phyloP scores from a whole-genome alignment of 192 early-diverging fungal species.

The Mortierella alpina region DNA sequence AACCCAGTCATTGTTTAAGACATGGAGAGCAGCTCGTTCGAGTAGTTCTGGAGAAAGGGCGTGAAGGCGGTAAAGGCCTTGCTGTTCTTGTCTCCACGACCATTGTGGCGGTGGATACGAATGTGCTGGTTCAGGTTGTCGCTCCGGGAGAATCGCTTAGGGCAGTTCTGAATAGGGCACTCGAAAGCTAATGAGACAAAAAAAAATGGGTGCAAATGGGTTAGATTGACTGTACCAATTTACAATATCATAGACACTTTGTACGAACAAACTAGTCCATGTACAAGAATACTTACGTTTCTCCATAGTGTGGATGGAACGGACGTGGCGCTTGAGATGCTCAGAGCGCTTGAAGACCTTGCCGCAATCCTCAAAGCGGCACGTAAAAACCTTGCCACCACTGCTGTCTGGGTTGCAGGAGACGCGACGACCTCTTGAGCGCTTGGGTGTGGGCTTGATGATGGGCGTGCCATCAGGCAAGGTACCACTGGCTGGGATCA shows the following conservation, averaged over 20 bases:
- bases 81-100: conserved; percentile 58
- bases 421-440: conserved; percentile 66
- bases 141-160: conserved; percentile 67
- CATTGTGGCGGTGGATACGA: conserved; percentile 66
- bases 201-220: neutral
- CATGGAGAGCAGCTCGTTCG: conserved; percentile 24
- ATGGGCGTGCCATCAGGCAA: conserved; percentile 18
- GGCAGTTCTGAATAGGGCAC: conserved; percentile 64
- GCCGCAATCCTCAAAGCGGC: conserved; percentile 65
- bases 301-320: conserved; percentile 71
- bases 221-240: neutral
- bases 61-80: conserved; percentile 54
- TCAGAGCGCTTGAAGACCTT: conserved; percentile 71
- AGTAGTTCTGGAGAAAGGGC: conserved; percentile 54
- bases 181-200: conserved; percentile 55
- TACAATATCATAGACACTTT: neutral
- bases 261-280: neutral
- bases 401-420: conserved; percentile 60
- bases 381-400: conserved; percentile 65
- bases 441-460: conserved; percentile 55
- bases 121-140: conserved; percentile 70
- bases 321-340: conserved; percentile 69
- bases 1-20: conserved; percentile 5
- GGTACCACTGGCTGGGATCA: neutral
- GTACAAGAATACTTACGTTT: conserved; percentile 60